These are phyloP conservation scores for Aureobasidium leucospermi DNA, from an alignment of 2,329 filamentous ascomycete genomes.

Conservation along the genomic window DNA sequence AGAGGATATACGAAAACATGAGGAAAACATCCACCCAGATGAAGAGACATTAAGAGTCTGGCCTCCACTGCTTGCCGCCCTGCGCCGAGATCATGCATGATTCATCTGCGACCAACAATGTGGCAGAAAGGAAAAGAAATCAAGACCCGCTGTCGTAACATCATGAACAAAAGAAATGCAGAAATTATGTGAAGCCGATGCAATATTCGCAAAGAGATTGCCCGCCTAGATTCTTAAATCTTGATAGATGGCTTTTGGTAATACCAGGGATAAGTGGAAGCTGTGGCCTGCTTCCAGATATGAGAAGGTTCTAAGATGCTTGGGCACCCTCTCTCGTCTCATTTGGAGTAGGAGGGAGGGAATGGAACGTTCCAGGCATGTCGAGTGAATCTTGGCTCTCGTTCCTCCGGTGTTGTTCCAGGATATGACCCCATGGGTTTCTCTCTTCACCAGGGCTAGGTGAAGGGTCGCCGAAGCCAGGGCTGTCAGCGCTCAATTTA, in stretches of 20 bases:
- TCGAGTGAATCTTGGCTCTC: constrained; percentile 17
- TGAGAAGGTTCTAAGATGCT: neutral
- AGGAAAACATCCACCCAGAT: neutral
- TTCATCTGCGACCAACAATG: neutral
- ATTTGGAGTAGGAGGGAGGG: constrained; percentile 15
- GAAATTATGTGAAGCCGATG: neutral
- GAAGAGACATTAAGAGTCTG: neutral
- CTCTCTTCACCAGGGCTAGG: constrained; percentile 15
- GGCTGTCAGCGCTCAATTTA: neutral
- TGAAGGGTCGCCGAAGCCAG: neutral
- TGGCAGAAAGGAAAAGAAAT: neutral
- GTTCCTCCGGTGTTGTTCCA: constrained; percentile 18
- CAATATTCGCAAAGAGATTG: neutral
- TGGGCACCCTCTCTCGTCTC: constrained; percentile 12
- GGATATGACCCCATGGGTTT: constrained; percentile 21
- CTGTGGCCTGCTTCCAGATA: neutral
- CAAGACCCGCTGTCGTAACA: constrained; percentile 5
- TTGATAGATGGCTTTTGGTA: neutral
- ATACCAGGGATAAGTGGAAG: neutral
- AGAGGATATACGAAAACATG: neutral
- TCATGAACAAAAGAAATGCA: neutral
- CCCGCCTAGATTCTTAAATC: neutral
- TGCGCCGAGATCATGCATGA: neutral
- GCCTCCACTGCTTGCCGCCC: neutral
- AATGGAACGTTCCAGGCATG: constrained; percentile 29